Evolutionary conservation across 192 early-diverging fungal species (phyloP), one percentile per base, ranked within the genome.

Genomic region (Podila horticola): DNA sequence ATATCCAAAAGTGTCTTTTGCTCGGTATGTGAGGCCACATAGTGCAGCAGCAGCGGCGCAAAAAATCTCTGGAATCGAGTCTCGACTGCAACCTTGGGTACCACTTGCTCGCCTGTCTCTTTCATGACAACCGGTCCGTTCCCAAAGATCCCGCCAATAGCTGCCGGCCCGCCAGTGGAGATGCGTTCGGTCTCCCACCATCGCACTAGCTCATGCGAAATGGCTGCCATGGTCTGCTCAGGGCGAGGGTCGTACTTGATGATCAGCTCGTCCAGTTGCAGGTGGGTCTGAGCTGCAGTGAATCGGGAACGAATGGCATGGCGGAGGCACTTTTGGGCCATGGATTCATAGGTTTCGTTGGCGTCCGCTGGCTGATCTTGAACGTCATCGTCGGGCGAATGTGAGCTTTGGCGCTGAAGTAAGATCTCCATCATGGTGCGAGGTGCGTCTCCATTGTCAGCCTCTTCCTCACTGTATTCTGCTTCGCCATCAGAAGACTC

Each of bases 191-290:
- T 36, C 49, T 79, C 75, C 75, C 75, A 79, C 75, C 75, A 79
- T 17, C 65, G 55, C 48, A 55, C 51, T 7, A 71, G 24, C 50
- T 66, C 65, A 26, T 68, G 67, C 2, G 81, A 75, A 5, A 88
- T 67, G 26, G 71, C 74, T 17, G 65, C 69, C 24, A 83, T 34
- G 10, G 83, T 67, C 20, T 69, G 51, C 34, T 79, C 63, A 5
- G 64, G 51, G 0, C 65, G 64, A 0, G 81, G 82, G 26, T 88
- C 70, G 33, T 81, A 84, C 60, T 88, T 88, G 22, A 88, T 26
- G 19, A 79, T 66, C 22, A 88, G 58, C n/a, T 88, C 86, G 48
- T 88, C 86, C 15, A 88, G 49, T 34, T 84, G 83, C 52, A 88
- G 65, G 26, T 83, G 77, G 3, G 82, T 76, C 61, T 82, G 83